Base-by-base conservation (phyloP, 2,329 filamentous ascomycete species). In the Aspergillus candidus region DNA sequence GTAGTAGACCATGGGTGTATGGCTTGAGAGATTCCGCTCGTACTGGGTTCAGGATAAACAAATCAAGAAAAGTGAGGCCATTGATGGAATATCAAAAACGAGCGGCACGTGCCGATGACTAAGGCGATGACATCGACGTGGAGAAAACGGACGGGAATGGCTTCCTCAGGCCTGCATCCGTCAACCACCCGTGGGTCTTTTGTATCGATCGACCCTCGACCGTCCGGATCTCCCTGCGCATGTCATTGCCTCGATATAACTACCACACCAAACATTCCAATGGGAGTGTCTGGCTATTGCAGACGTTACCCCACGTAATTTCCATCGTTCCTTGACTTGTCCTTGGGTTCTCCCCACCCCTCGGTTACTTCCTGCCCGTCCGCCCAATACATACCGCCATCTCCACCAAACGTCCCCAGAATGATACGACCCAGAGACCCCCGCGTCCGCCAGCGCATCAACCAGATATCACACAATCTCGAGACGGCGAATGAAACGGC, bases 401-500 rank as follows among this genome's bases (percentile, higher is more conserved):
- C 18, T 5, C 18, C 18, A 18, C 22, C 22, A 10, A 27, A 27
- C 6, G 22, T 27, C 22, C 10, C 22, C 2, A 60, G 51, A 54
- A 81, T 79, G 76, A 82, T 80, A 67, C 74, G 77, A 54, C 73
- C 76, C 59, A 74, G 69, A 61, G 90, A 96, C 68, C 90, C 90
- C 49, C 86, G 90, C 59, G 82, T 95, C 67, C 88, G 90, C 54
- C 89, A 94, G 68, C 88, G 87, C 57, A 88, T 94, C 79, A 94
- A 96, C 65, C 88, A 93, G 62, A 84, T 96, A 63, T 84, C 87
- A 6, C 86, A 93, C 56, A 94, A 91, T 59, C 82, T 94, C 67
- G 91, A 96, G 68, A 79, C 86, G 29, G 88, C 88, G 37, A 94
- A 94, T 48, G 88, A 94, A 65, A 84, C 87, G 44, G 89, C 91